These are phyloP conservation scores for Sphaerosporella brunnea DNA, from an alignment of 495 filamentous ascomycete species.

Conservation along the genomic window DNA sequence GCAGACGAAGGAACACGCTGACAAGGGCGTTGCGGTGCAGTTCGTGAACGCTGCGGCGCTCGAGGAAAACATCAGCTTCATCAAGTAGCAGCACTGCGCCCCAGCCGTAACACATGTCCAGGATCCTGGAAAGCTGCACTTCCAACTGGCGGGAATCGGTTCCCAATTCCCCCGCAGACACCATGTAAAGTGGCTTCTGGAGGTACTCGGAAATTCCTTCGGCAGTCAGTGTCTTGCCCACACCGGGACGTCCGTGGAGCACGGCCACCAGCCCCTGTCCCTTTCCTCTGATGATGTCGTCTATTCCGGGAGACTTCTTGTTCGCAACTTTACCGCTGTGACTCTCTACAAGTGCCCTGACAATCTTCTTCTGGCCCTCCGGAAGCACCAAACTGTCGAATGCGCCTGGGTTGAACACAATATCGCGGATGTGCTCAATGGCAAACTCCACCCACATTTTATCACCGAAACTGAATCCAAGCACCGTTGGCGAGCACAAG, in stretches of 20 bases:
- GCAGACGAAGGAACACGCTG: constrained; percentile 50
- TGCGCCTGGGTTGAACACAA: constrained; percentile 50
- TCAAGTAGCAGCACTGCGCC: constrained; percentile 62
- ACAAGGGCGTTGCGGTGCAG: constrained; percentile 63
- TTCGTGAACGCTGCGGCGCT: constrained; percentile 42
- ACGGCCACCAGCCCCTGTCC: constrained; percentile 47
- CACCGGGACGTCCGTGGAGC: constrained; percentile 54
- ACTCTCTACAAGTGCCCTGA: constrained; percentile 50
- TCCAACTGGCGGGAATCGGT: constrained; percentile 65
- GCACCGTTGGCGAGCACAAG: constrained; percentile 28
- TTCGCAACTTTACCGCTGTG: constrained; percentile 28
- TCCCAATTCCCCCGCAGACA: constrained; percentile 64
- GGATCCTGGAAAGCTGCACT: constrained; percentile 60
- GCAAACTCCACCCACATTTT: constrained; percentile 46
- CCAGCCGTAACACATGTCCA: constrained; percentile 78
- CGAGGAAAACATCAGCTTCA: constrained; percentile 66
- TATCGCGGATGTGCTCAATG: constrained; percentile 47
- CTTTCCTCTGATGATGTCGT: constrained; percentile 35
- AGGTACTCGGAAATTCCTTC: constrained; percentile 74
- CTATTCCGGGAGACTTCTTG: constrained; percentile 10
- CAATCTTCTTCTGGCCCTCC: constrained; percentile 48
- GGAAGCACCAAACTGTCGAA: constrained; percentile 52
- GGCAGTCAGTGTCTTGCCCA: constrained; percentile 77
- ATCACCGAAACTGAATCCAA: constrained; percentile 31
- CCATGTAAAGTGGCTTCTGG: constrained; percentile 69